Evolutionary conservation across 768 basidiomycete genomes (phyloP).

Genomic region (Calvatia gigantea): DNA sequence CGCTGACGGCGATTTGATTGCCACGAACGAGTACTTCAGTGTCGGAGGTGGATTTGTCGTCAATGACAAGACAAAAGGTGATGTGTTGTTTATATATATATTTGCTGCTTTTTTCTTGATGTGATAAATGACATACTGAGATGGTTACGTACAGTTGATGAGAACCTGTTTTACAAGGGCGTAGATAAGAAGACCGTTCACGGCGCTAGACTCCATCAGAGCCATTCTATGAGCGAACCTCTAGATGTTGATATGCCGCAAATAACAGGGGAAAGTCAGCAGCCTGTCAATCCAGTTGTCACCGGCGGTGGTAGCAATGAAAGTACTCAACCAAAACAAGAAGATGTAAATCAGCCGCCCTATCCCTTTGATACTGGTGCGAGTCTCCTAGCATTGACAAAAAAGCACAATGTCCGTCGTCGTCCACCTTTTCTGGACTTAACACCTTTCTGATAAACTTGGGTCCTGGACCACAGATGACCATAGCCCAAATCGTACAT

Average conservation of each 20-base stretch:
- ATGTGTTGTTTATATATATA: slow-evolving; percentile 28
- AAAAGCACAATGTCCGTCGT: slow-evolving; percentile 77
- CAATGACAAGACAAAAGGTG: slow-evolving; percentile 89
- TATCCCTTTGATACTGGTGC: slow-evolving; percentile 82
- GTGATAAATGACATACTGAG: neutral
- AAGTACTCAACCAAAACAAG: neutral
- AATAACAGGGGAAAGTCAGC: neutral
- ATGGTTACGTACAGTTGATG: slow-evolving; percentile 68
- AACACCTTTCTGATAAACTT: neutral
- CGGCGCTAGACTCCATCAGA: slow-evolving; percentile 72
- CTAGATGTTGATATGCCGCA: slow-evolving; percentile 17
- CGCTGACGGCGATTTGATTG: slow-evolving; percentile 78
- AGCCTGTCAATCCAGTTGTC: neutral
- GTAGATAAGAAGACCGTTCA: slow-evolving; percentile 82
- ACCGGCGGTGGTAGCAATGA: neutral
- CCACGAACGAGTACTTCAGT: slow-evolving; percentile 94
- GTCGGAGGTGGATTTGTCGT: slow-evolving; percentile 96
- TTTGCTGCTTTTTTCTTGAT: neutral
- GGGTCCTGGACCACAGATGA: slow-evolving; percentile 51
- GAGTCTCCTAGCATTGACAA: slow-evolving; percentile 70
- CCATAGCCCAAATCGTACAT: slow-evolving; percentile 90
- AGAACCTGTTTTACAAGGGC: slow-evolving; percentile 93
- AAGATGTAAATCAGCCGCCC: slow-evolving; percentile 62
- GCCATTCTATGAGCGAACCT: slow-evolving; percentile 41
- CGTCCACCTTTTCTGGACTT: too few relatives aligned